A percentile compares a stretch with the other conserved stretches of the same genome.
These are phyloP conservation scores for Geranium incanum DNA, from an alignment of 441 rosid species.

Conservation along the genomic window DNA sequence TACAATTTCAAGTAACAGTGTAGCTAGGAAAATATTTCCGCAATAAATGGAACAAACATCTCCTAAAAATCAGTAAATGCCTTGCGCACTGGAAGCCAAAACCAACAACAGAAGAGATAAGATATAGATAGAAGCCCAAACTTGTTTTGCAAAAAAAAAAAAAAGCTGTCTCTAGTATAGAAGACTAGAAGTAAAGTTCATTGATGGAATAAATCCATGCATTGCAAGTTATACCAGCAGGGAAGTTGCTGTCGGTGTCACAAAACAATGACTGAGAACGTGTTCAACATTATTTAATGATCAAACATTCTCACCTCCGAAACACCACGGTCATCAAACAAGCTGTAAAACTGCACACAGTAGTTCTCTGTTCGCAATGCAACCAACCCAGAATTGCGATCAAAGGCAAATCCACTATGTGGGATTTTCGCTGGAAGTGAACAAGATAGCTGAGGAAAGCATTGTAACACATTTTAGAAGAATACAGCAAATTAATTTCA, in stretches of 20 bases:
- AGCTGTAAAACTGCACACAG: constrained; percentile 77
- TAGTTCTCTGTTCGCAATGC: constrained; percentile 77
- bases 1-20: constrained; percentile 21
- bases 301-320: constrained; percentile 57
- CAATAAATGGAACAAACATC: constrained; percentile 2
- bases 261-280: not conserved
- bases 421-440: constrained; percentile 50
- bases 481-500: not conserved
- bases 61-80: not conserved
- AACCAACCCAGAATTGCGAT: constrained; percentile 57
- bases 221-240: constrained; percentile 2
- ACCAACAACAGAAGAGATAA: not conserved
- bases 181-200: not conserved
- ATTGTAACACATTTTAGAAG: constrained; percentile 16
- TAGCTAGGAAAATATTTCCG: not conserved
- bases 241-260: not conserved
- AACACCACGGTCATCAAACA: constrained; percentile 65
- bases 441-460: constrained; percentile 63
- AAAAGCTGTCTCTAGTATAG: not conserved
- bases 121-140: not conserved
- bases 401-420: constrained; percentile 55
- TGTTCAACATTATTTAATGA: not conserved
- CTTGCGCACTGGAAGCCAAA: constrained; percentile 3
- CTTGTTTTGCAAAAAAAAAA: constrained; percentile 7
- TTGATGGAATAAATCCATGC: not conserved